These are phyloP conservation scores for Phaseolus lunatus DNA, from an alignment of 306 rosid genomes.

Conservation along the genomic window DNA sequence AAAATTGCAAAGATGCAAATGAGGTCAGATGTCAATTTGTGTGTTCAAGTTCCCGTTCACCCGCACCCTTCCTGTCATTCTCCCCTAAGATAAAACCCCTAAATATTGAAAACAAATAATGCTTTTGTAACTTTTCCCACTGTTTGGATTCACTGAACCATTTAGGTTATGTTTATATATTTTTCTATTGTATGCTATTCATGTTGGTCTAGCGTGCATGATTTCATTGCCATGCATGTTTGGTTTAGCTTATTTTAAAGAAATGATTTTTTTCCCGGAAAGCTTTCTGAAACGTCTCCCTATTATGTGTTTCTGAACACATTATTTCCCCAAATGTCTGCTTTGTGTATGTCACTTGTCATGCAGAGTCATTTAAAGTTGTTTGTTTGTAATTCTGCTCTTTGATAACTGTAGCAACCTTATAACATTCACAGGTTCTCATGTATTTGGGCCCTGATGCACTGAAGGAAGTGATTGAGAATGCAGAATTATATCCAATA, in stretches of 20 bases:
- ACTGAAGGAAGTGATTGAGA: conserved; percentile 74
- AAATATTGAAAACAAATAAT: background rate
- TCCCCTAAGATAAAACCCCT: conserved; percentile 2
- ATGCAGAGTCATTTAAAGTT: conserved; percentile 31
- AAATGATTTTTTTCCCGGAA: background rate
- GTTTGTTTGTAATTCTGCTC: conserved; percentile 38
- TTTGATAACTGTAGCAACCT: conserved; percentile 40
- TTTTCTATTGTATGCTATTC: conserved; percentile 18
- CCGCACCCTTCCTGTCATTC: conserved; percentile 3
- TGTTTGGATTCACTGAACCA: conserved; percentile 11
- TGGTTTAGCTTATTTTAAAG: conserved; percentile 1
- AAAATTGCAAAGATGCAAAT: conserved; percentile 90
- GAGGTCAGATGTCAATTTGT: conserved; percentile 64
- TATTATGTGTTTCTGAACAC: background rate
- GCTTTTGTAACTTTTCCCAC: conserved; percentile 22
- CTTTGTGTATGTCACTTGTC: conserved; percentile 12
- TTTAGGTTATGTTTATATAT: conserved; percentile 23
- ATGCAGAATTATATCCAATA: conserved; percentile 91
- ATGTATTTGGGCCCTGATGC: conserved; percentile 84
- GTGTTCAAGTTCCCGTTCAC: conserved; percentile 23
- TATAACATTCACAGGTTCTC: conserved; percentile 73
- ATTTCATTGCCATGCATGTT: background rate
- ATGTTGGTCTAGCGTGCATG: background rate
- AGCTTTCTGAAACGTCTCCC: background rate
- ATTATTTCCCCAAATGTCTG: background rate